Base-by-base conservation (phyloP, 129 eudicot genomes). In the Arctium lappa region DNA sequence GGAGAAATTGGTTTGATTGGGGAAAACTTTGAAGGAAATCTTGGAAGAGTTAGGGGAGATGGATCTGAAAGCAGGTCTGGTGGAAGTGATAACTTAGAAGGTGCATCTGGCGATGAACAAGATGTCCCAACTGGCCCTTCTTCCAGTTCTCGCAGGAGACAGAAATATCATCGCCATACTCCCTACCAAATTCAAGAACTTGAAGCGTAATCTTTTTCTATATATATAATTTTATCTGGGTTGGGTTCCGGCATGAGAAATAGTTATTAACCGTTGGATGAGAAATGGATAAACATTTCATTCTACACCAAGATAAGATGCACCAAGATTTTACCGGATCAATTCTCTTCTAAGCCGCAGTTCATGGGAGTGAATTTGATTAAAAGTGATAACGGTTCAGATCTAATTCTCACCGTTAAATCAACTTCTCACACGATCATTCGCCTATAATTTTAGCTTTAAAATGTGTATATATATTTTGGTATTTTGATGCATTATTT, bases 111-210 rank as follows among this genome's bases (percentile, higher is more conserved):
- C 9, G 97, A 92, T 76, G 94, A 91, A 73, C 91, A 82, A 56
- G 88, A 85, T 31, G 22, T 75, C 1, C 83, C 86, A 0, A 77
- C 82, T 3, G 90, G 86, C 1, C 85, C 85, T 34, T 84, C 87
- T 12, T 84, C 87, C 3, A 90, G 72, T 71, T 83, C 92, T 7
- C 81, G 82, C 15, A 83, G 89, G 82, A 86, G 87, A 70, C 91
- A 92, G 85, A 94, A 90, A 76, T 87, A 88, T 72, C 90, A 90
- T 78, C 86, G 98, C 22, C 98, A 94, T 76, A 94, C 93, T 76
- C 91, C 94, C 8, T 73, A 80, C 50, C 98, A 94, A 82, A 94
- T 94, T 87, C 97, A 94, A 84, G 97, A 90, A 48, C 94, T 94
- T 44, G 98, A 94, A 88, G 78, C 84, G 98, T 94, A 91, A 84